Base-by-base conservation (phyloP, 805 yeast species). In the Starmerella tilneyi region DNA sequence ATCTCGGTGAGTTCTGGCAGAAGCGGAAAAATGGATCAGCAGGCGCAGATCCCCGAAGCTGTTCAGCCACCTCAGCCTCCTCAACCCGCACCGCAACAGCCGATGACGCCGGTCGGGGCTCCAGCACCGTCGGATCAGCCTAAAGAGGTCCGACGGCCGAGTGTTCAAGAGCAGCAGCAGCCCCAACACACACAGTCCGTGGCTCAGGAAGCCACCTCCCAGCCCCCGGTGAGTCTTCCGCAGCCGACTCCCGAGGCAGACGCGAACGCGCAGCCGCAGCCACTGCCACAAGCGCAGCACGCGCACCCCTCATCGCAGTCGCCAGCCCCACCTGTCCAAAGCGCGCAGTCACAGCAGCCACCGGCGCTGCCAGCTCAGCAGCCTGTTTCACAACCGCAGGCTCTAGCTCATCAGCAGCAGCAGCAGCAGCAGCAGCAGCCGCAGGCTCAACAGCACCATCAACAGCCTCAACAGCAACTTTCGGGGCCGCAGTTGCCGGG, bases 351-450 rank as follows among this genome's bases (percentile, higher is more conserved):
- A 17, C 40, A 26, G 34, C 44, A 24, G 26, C 39, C 34, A 9
- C 36, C 20, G 26, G 29, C 33, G 12, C 29, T 30, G 24, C 44
- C 37, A 17, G 47, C 36, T 37, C 44, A 13, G 23, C 44, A 24
- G 38, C 44, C 20, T 27, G 47, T 30, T 23, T 41, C n/a, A 4
- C 42, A 21, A 9, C 46, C 26, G 21, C 34, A 31, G 44, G 15
- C 22, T 17, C 11, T 5, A 17, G 15, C 29, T 6, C 15, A 13
- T 13, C 31, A n/a, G n/a, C 35, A 21, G 39, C 59, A 45, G 39
- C 52, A 46, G 37, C 59, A 56, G 46, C 12, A 11, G 24, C 41
- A 16, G 21, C 34, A 9, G 32, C 31, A 7, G 31, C 31, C 11
- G 8, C 21, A 6, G 27, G 27, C 27, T 24, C 27, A 24, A 11